Base-by-base conservation (phyloP, 164 flowering plant species). In the Paratinospora sagittata region DNA sequence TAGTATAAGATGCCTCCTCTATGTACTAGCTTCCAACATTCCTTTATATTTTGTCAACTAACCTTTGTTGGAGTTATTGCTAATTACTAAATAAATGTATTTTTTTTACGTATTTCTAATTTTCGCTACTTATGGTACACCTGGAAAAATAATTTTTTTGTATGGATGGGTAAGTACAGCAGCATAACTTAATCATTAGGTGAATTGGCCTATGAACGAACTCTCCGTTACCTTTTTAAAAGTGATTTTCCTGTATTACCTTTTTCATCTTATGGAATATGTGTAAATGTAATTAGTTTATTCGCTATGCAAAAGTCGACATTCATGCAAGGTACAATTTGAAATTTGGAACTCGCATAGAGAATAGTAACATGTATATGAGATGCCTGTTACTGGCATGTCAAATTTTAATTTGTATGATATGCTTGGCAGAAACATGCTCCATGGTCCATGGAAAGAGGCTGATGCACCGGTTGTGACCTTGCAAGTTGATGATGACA, bases 391-490 rank as follows among this genome's bases (percentile, higher is more conserved):
- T 34, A 36, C 63, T 64, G 34, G 33, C 57, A 55, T 34, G 27
- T 19, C 66, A 69, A 34, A 23, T 58, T 37, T 63, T 27, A 68
- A 57, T 34, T 17, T 34, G 39, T 69, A 27, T 72, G 6, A 41
- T 73, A 47, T 75, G 64, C 27, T n/a, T 71, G 74, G 72, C 83
- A 95, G 99, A 85, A 96, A 96, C 82, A 96, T 96, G 99, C 90
- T 96, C 77, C 93, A 90, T 67, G 99, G 96, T 65, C 99, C 96
- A 4, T 93, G 99, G 98, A 91, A 89, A 82, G 98, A 96, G 78
- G 94, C 97, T 64, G 81, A 67, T 77, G 88, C 97, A 63, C 89
- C 93, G 49, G 65, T 85, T 23, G 80, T 96, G 73, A 87, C 86
- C 23, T 82, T 96, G 86, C 87, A 87, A 65, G 83, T 93, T 36